Evolutionary conservation across 805 yeast species (phyloP), one percentile per base, ranked within the genome.

Genomic region (Kazachstania psychrophila): DNA sequence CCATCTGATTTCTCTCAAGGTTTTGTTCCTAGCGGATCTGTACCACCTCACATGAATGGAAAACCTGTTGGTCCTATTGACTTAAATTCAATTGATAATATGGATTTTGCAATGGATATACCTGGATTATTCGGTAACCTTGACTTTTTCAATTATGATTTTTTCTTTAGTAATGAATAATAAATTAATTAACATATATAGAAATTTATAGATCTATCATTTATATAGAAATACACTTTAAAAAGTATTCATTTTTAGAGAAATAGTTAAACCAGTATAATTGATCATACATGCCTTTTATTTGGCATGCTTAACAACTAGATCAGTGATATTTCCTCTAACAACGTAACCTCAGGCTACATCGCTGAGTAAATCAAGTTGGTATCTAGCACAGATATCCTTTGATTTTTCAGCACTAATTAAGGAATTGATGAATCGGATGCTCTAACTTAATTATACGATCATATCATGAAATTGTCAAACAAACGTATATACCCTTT

Each of bases 291-390:
- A 80, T 2, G 78, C 66, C 65, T 79, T 80, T 43, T 80, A 81
- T 57, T 70, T 76, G 28, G 94, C 86, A 46, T 77, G 77, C 46
- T 58, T 66, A 39, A 72, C 73, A 23, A 48, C 55, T 16, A 79
- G 79, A 41, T 64, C 62, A 9, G 62, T 42, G 23, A 70, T 44
- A 54, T 87, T 94, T 39, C 94, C 95, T 62, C 83, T 80, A 29
- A 72, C 77, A 15, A 94, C 75, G 57, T 67, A 88, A 1, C 96
- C 96, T 56, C 88, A 96, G 3, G 55, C 17, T 17, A 72, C 79
- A 38, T 80, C 80, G 23, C 79, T 56, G 57, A 73, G 79, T 31
- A 83, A 52, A 40, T 77, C 73, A 18, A 79, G 48, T 60, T 73
- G 77, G 64, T 72, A 87, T 28, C 65, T 65, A 26, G 73, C 73